Evolutionary conservation across 345 rosid genomes (phyloP).

Genomic region (Populus pruinosa): DNA sequence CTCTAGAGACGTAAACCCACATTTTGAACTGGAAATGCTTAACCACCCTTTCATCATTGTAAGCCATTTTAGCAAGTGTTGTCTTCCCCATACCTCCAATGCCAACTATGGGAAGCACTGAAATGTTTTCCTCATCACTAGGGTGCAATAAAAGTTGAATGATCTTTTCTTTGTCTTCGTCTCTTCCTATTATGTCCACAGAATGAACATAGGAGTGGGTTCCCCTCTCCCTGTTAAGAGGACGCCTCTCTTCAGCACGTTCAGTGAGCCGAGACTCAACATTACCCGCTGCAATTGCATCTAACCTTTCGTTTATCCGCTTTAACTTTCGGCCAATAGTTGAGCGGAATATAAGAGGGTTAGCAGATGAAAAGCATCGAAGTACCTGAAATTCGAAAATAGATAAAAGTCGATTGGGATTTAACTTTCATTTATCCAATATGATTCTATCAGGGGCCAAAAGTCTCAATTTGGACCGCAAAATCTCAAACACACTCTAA

Average conservation of each 20-base stretch:
- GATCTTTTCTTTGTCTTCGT: neutral
- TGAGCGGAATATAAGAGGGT: neutral
- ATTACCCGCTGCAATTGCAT: neutral
- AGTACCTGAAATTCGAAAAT: conserved; percentile 8
- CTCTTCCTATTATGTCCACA: neutral
- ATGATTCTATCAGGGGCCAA: too few relatives aligned
- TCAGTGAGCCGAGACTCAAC: neutral
- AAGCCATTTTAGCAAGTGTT: neutral
- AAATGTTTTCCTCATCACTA: neutral
- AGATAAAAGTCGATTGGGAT: too few relatives aligned
- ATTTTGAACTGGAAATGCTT: neutral
- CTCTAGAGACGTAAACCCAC: neutral
- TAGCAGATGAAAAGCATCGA: neutral
- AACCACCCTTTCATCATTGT: neutral
- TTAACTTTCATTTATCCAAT: too few relatives aligned
- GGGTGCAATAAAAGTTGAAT: neutral
- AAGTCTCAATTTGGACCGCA: too few relatives aligned
- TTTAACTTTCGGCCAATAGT: neutral
- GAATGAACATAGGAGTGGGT: neutral
- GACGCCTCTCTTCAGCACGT: neutral
- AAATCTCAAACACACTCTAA: too few relatives aligned
- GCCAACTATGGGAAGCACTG: conserved; percentile 14
- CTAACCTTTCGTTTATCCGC: neutral
- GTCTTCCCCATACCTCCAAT: conserved; percentile 14
- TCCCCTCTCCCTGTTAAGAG: neutral